Conservation (phyloP, 2,329 filamentous ascomycete genomes). For the Penicillium sp. region DNA sequence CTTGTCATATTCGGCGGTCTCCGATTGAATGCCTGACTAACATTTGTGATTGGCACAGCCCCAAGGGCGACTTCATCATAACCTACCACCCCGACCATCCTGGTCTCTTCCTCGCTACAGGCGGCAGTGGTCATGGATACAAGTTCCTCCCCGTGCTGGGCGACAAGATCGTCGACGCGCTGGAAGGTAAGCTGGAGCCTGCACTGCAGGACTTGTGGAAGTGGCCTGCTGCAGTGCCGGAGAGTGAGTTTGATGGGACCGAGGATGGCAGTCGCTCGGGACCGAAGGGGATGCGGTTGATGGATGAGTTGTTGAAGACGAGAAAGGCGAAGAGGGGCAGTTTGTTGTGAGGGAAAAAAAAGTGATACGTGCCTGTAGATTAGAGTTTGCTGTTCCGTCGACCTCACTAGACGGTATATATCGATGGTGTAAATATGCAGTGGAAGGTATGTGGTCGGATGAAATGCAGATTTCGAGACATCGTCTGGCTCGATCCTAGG, state of each 20-base stretch:
- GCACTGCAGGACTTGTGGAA: slow-evolving; percentile 38
- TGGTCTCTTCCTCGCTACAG: slow-evolving; percentile 45
- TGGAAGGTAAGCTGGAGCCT: slow-evolving; percentile 37
- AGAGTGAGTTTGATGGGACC: slow-evolving; percentile 22
- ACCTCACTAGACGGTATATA: no score
- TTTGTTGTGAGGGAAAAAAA: no score
- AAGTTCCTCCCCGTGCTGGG: slow-evolving; percentile 50
- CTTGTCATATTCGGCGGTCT: no score
- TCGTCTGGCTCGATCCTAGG: no score
- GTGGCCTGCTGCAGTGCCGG: slow-evolving; percentile 26
- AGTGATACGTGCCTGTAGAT: no score
- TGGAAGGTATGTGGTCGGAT: no score
- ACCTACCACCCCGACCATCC: slow-evolving; percentile 56
- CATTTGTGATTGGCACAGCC: slow-evolving; percentile 24
- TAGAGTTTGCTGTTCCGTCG: no score
- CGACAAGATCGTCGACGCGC: slow-evolving; percentile 42
- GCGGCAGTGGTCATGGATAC: slow-evolving; percentile 46
- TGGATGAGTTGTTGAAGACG: slow-evolving; percentile 33
- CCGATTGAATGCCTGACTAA: no score
- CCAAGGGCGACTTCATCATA: slow-evolving; percentile 61
- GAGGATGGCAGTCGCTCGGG: slow-evolving; percentile 36
- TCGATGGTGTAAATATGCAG: no score
- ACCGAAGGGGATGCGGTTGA: slow-evolving; percentile 26
- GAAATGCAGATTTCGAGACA: no score
- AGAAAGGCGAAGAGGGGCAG: slow-evolving; percentile 19